These are phyloP conservation scores for Akanthomyces muscarius DNA, from an alignment of 2,329 filamentous ascomycete species.

Conservation along the genomic window DNA sequence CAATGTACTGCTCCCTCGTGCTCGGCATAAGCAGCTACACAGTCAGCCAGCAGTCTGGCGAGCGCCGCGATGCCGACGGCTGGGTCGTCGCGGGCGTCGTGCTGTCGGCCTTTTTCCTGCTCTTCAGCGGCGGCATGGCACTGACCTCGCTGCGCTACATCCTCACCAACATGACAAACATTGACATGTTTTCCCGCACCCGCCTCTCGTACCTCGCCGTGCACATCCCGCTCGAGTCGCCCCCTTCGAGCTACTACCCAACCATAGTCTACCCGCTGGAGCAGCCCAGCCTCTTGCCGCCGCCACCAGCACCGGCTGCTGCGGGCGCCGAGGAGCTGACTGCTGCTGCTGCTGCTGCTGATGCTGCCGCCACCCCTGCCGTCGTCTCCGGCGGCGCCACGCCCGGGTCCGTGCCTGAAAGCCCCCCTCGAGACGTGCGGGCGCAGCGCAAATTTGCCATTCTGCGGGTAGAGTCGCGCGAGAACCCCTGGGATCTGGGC, in stretches of 20 bases:
- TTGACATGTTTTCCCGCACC: constrained; percentile 67
- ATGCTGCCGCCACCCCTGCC: constrained; percentile 1
- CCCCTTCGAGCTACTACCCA: constrained; percentile 38
- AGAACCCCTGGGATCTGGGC: constrained; percentile 84
- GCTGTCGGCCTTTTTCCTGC: constrained; percentile 65
- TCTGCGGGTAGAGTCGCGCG: constrained; percentile 64
- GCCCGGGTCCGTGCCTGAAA: background rate
- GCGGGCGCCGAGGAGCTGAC: background rate
- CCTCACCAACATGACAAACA: constrained; percentile 72
- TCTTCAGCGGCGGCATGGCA: constrained; percentile 80
- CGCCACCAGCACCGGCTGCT: constrained; percentile 12
- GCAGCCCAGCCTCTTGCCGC: constrained; percentile 23
- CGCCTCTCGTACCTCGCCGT: constrained; percentile 72
- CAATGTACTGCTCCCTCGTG: constrained; percentile 61
- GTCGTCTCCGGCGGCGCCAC: background rate
- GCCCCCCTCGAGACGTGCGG: constrained; percentile 35
- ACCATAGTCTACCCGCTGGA: constrained; percentile 58
- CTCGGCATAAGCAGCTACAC: constrained; percentile 63
- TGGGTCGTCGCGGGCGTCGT: constrained; percentile 64
- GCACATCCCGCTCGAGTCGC: constrained; percentile 54
- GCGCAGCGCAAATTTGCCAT: constrained; percentile 73
- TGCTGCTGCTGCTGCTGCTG: background rate
- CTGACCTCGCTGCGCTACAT: constrained; percentile 66
- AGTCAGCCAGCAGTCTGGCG: constrained; percentile 49
- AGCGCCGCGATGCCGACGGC: constrained; percentile 44